phyloP scores from a whole-genome alignment of 1,284 basidiomycete genomes.

The Naganishia cerealis region DNA sequence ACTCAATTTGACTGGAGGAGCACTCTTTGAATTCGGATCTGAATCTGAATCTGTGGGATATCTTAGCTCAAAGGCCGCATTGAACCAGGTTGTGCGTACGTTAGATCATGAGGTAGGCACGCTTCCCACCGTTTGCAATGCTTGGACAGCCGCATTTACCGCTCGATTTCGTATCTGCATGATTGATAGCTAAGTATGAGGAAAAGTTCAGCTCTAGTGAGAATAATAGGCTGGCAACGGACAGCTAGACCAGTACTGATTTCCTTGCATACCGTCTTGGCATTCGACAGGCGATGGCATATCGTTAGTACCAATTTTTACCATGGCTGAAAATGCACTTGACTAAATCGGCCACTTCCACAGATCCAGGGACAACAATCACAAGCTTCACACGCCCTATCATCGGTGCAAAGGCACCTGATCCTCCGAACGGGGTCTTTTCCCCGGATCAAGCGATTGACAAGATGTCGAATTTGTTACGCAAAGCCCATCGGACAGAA shows the following conservation, averaged over 20 bases:
- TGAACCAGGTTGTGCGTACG: slow-evolving; percentile 70
- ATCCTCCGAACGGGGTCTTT: slow-evolving; percentile 58
- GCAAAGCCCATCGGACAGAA: slow-evolving; percentile 40
- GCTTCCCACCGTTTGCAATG: background rate
- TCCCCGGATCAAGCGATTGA: slow-evolving; percentile 64
- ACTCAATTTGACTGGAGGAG: background rate
- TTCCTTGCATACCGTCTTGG: background rate
- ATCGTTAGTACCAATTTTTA: slow-evolving; percentile 41
- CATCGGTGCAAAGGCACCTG: slow-evolving; percentile 42
- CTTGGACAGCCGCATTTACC: slow-evolving; percentile 30
- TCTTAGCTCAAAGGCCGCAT: slow-evolving; percentile 66
- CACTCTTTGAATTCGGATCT: background rate
- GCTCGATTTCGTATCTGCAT: slow-evolving; percentile 38
- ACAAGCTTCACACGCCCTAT: slow-evolving; percentile 47
- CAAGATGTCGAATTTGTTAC: slow-evolving; percentile 63
- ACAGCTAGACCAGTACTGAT: background rate
- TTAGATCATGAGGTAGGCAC: slow-evolving; percentile 64
- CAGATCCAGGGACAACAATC: slow-evolving; percentile 50
- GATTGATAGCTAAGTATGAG: slow-evolving; percentile 51
- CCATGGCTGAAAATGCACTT: background rate
- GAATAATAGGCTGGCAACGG: background rate
- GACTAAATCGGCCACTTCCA: background rate
- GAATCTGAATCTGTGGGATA: background rate
- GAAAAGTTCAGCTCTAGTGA: slow-evolving; percentile 56
- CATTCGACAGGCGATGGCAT: slow-evolving; percentile 51